Base-by-base conservation (phyloP, 2,329 filamentous ascomycete species). In the Xylaria multiplex region DNA sequence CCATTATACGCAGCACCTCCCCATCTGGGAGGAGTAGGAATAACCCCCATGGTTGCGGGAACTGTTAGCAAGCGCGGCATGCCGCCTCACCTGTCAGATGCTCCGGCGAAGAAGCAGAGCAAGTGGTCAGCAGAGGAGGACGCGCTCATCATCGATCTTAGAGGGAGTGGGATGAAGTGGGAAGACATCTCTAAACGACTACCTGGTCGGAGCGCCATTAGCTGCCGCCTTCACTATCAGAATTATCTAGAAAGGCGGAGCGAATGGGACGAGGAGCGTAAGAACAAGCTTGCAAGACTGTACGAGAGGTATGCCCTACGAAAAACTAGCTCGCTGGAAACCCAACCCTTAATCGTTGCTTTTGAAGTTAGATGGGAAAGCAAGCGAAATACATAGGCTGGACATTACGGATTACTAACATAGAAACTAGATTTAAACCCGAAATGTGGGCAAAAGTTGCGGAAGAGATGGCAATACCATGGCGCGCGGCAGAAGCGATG, bases 401-500 rank as follows among this genome's bases (percentile, higher is more conserved):
- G 49, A 61, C 67, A 48, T 32, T 37, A 54, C 19, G 11, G 59
- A 57, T 43, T 53, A 65, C 76, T 79, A 64, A 79, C 73, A 43
- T 9, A 3, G 55, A 64, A 24, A 56, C 48, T 77, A 98, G 95
- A 79, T 97, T 97, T 84, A 97, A 97, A 80, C 89, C 92, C 69
- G 93, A 98, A 77, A 98, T 98, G 93, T 99, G 95, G 95, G 90
- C 92, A 66, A 96, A 95, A 75, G 92, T 98, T 24, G 93, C 94
- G 48, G 93, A 96, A 78, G 95, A 98, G 79, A 95, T 99, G 90
- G 90, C 90, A 35, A 90, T 97, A 64, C 96, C 95, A 42, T 98
- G 95, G 95, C 88, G 96, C 75, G 93, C 96, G 19, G 95, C 93
- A 54, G 95, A 99, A 80, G 94, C 93, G 4, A 97, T 97, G 94